Percentiles rank a stretch among this genome's conserved stretches.
Conservation (phyloP, 192 early-diverging fungal genomes). For the Entomortierella beljakovae region DNA sequence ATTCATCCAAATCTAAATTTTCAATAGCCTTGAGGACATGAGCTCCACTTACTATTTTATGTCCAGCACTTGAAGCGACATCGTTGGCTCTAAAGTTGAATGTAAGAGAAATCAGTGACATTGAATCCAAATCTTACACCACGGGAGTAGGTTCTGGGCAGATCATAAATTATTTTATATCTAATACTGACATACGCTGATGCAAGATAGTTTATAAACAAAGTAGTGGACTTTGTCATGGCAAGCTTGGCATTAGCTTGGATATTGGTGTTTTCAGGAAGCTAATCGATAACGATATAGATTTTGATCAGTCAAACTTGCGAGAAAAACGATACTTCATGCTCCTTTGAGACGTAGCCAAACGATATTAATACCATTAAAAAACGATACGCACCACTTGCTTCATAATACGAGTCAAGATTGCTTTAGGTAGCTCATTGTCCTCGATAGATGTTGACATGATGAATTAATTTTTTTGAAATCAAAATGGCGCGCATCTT, state of each 20-base stretch:
- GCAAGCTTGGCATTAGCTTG: conserved; percentile 64
- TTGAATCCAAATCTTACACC: background rate
- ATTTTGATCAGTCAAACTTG: background rate
- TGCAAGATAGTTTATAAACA: conserved; percentile 64
- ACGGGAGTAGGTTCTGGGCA: background rate
- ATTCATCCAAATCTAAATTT: conserved; percentile 55
- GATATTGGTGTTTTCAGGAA: conserved; percentile 61
- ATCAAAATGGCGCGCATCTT: too few species aligned
- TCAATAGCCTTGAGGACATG: conserved; percentile 65
- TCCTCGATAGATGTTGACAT: conserved; percentile 61
- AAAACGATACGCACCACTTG: conserved; percentile 38
- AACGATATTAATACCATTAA: background rate
- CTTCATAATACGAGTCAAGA: conserved; percentile 60
- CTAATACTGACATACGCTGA: conserved; percentile 54
- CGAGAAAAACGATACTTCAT: too few species aligned
- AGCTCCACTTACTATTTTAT: conserved; percentile 59
- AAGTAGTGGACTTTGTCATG: conserved; percentile 61
- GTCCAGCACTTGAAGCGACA: conserved; percentile 54
- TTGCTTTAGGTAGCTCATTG: conserved; percentile 61
- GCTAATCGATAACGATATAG: conserved; percentile 22
- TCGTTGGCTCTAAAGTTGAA: conserved; percentile 58
- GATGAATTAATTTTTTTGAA: background rate
- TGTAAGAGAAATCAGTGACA: background rate
- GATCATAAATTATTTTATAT: background rate
- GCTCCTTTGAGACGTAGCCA: background rate